phyloP scores from a whole-genome alignment of 106 monocot species.

The Vanilla planifolia region DNA sequence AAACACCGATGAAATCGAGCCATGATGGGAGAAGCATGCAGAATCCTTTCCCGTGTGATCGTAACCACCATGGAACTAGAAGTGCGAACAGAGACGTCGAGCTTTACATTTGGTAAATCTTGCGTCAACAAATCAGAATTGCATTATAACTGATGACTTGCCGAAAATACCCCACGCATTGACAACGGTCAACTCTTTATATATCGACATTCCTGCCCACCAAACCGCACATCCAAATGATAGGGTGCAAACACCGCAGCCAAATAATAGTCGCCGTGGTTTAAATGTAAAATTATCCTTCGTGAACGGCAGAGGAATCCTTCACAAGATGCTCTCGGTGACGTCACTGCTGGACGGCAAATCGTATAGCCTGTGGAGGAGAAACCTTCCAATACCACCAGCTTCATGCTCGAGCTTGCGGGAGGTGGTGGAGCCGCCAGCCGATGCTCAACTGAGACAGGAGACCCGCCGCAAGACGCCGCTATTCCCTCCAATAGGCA shows the following conservation, averaged over 20 bases:
- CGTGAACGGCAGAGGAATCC: not conserved
- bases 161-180: too few relatives aligned
- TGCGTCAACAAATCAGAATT: too few relatives aligned
- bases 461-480: not conserved
- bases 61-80: not conserved
- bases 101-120: too few relatives aligned
- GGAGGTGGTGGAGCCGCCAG: slow-evolving; percentile 21
- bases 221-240: too few relatives aligned
- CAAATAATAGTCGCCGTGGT: too few relatives aligned
- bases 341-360: slow-evolving; percentile 3
- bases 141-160: too few relatives aligned
- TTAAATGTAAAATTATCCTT: not conserved
- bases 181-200: too few relatives aligned
- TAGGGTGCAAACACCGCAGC: too few relatives aligned
- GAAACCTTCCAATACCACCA: not conserved
- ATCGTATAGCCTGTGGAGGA: slow-evolving; percentile 2
- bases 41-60: not conserved
- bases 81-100: not conserved
- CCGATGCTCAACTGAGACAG: not conserved
- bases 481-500: slow-evolving; percentile 30
- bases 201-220: too few relatives aligned
- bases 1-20: not conserved
- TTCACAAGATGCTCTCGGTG: slow-evolving; percentile 10
- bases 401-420: slow-evolving; percentile 22
- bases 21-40: not conserved